These are phyloP conservation scores for Myxozyma vanderwaltii DNA, from an alignment of 805 yeast species.

Conservation along the genomic window DNA sequence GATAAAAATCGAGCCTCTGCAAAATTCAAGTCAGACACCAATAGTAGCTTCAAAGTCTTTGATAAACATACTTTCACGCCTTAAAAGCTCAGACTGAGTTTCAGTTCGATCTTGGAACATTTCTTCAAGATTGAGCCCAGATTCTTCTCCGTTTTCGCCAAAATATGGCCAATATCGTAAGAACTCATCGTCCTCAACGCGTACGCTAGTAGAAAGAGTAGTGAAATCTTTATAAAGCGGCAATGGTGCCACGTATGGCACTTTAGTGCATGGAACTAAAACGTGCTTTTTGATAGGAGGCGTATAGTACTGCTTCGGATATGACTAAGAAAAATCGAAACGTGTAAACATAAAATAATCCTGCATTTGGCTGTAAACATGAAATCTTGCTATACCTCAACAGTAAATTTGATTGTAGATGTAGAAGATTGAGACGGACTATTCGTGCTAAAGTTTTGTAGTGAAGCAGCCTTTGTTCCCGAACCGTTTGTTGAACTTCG, in stretches of 20 bases:
- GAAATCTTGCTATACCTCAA: conserved; percentile 5
- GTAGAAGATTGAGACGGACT: background rate
- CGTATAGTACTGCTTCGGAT: conserved; percentile 7
- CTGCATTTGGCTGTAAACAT: background rate
- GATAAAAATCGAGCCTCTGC: conserved; percentile 26
- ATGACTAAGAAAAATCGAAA: background rate
- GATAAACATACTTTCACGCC: conserved; percentile 18
- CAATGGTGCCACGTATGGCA: conserved; percentile 13
- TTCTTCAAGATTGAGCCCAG: conserved; percentile 27
- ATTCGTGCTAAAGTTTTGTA: background rate
- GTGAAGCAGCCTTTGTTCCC: background rate
- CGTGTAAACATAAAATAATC: background rate
- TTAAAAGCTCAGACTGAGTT: conserved; percentile 16
- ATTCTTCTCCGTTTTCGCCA: conserved; percentile 33
- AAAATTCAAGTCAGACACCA: background rate
- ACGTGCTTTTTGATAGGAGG: conserved; percentile 15
- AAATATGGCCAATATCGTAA: conserved; percentile 30
- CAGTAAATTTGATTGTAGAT: conserved; percentile 9
- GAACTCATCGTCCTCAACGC: conserved; percentile 29
- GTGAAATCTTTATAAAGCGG: conserved; percentile 32
- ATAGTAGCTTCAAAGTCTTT: background rate
- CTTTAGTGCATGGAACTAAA: background rate
- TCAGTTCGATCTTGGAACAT: conserved; percentile 31
- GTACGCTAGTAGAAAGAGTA: conserved; percentile 19
- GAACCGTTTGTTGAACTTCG: background rate